These are phyloP conservation scores for Sugiyamaella qingdaonensis DNA, from an alignment of 805 yeast genomes.

Conservation along the genomic window DNA sequence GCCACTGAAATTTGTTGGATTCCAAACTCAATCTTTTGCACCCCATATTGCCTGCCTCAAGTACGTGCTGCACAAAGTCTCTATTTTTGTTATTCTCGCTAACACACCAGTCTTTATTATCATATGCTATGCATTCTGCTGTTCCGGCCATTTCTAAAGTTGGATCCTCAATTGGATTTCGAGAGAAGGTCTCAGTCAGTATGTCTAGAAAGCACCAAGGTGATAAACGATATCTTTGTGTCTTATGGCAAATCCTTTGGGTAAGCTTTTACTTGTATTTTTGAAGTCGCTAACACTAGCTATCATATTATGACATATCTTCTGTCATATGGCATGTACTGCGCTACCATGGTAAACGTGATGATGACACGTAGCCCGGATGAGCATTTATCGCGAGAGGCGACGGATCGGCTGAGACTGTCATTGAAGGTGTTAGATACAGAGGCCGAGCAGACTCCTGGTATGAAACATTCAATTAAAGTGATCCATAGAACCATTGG, in stretches of 20 bases:
- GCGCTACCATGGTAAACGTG: constrained; percentile 6
- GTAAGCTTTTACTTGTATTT: not conserved
- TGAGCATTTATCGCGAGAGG: not conserved
- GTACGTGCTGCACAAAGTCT: not conserved
- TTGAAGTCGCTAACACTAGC: not conserved
- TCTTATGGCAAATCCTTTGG: constrained; percentile 5
- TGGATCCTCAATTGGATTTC: not conserved
- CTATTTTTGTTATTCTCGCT: not conserved
- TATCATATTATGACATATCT: constrained; percentile 6
- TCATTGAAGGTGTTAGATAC: constrained; percentile 6
- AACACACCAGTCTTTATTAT: constrained; percentile 1
- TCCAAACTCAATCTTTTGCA: not conserved
- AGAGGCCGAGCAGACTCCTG: constrained; percentile 7
- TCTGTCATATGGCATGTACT: constrained; percentile 4
- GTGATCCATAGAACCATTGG: not conserved
- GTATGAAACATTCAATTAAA: constrained; percentile 5
- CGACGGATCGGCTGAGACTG: constrained; percentile 3
- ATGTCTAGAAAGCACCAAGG: constrained; percentile 2
- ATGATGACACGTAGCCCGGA: constrained; percentile 1
- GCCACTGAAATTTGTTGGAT: not conserved
- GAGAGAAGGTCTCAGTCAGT: constrained; percentile 5
- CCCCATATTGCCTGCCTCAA: constrained; percentile 5
- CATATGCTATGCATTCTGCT: constrained; percentile 4
- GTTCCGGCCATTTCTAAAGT: constrained; percentile 7
- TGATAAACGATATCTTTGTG: constrained; percentile 6